Percentiles rank a stretch among this genome's conserved stretches.
phyloP scores from a whole-genome alignment of 306 rosid genomes.

The Leucaena leucocephala region DNA sequence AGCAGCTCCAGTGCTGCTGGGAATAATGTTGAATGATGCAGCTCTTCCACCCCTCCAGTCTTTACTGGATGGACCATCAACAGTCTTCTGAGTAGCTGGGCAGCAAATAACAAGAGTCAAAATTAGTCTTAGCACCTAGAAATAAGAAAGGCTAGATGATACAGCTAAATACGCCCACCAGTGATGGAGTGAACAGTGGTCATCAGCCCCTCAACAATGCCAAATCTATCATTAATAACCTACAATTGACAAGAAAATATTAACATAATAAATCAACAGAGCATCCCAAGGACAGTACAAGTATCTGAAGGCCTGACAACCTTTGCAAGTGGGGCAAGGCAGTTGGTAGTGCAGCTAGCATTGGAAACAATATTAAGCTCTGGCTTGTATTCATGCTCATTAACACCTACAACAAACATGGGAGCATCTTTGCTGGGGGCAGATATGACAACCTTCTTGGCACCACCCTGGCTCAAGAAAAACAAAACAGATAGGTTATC shows the following conservation, averaged over 20 bases:
- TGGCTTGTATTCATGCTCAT: conserved; percentile 79
- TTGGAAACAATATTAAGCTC: conserved; percentile 65
- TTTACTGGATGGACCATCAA: conserved; percentile 85
- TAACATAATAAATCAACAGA: neutral
- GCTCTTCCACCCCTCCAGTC: conserved; percentile 99
- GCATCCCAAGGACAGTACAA: neutral
- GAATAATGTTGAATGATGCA: conserved; percentile 91
- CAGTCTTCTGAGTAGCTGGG: conserved; percentile 90
- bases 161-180: conserved; percentile 45
- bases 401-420: conserved; percentile 91
- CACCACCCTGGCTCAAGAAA: conserved; percentile 66
- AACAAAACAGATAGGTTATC: neutral
- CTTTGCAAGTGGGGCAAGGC: conserved; percentile 92
- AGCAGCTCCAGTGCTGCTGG: conserved; percentile 96
- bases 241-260: conserved; percentile 31
- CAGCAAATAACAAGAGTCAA: neutral
- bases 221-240: conserved; percentile 84
- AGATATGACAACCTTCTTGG: conserved; percentile 88
- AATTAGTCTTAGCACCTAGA: neutral
- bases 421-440: conserved; percentile 97
- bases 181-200: conserved; percentile 86
- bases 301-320: conserved; percentile 23
- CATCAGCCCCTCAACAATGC: conserved; percentile 92
- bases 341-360: conserved; percentile 93
- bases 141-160: neutral